Evolutionary conservation across 1,284 basidiomycete species (phyloP).

Genomic region (Athelia psychrophila): DNA sequence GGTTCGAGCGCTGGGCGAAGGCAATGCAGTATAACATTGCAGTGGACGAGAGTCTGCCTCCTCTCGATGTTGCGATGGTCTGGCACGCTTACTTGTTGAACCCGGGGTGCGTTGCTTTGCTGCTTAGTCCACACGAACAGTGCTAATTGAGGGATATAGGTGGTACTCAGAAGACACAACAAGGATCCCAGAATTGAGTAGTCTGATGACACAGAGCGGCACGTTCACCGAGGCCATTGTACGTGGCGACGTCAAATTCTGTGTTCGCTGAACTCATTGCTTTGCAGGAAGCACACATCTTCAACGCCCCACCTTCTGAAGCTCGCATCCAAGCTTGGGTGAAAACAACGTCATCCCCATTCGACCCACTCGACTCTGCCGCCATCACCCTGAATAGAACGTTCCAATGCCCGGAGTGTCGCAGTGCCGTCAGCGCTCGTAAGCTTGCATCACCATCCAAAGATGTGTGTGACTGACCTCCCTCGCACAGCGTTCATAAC

Average conservation of each 20-base stretch:
- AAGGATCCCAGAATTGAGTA: constrained; percentile 22
- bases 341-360: constrained; percentile 24
- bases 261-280: too few relatives aligned
- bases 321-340: constrained; percentile 23
- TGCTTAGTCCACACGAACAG: background rate
- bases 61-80: constrained; percentile 45
- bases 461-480: background rate
- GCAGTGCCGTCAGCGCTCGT: constrained; percentile 2
- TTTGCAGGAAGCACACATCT: too few relatives aligned
- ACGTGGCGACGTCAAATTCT: constrained; percentile 3
- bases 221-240: constrained; percentile 25
- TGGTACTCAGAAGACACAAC: constrained; percentile 39
- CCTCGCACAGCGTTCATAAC: constrained; percentile 31
- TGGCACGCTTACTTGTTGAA: constrained; percentile 52
- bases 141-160: constrained; percentile 16
- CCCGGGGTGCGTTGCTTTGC: constrained; percentile 29
- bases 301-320: constrained; percentile 3
- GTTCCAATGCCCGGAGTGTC: constrained; percentile 34
- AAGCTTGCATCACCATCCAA: constrained; percentile 6
- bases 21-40: constrained; percentile 8
- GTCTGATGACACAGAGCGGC: constrained; percentile 18
- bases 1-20: constrained; percentile 29
- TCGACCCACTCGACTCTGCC: constrained; percentile 32
- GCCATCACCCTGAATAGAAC: constrained; percentile 15
- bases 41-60: constrained; percentile 30